A percentile compares a stretch with the other conserved stretches of the same genome.
Evolutionary conservation across 2,329 filamentous ascomycete genomes (phyloP).

Genomic region (Cytospora mali): DNA sequence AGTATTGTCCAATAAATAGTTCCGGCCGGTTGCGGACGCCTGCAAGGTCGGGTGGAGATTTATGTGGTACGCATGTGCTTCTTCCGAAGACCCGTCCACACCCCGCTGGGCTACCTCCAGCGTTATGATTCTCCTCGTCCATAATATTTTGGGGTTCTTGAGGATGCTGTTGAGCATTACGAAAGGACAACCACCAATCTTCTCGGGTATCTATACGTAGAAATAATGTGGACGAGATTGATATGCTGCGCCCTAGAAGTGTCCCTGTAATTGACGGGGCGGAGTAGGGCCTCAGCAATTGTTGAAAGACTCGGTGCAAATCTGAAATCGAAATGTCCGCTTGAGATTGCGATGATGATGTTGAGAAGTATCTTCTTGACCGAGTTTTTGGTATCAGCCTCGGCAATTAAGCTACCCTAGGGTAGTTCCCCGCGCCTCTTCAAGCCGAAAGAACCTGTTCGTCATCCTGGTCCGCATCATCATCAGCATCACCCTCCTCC

Average conservation of each 20-base stretch:
- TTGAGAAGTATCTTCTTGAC: neutral
- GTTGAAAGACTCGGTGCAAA: neutral
- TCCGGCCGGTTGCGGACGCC: neutral
- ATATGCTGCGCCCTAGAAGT: neutral
- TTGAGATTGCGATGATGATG: neutral
- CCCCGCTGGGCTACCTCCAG: neutral
- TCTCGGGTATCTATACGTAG: neutral
- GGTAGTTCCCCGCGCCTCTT: neutral
- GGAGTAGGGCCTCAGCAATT: neutral
- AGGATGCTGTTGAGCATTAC: neutral
- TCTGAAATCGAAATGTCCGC: neutral
- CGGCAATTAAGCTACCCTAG: neutral
- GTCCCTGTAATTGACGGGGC: neutral
- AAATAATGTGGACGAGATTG: neutral
- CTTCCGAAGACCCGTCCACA: neutral
- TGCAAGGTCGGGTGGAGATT: neutral
- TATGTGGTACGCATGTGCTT: neutral
- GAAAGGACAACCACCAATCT: neutral
- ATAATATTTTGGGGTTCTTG: neutral
- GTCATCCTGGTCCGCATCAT: conserved; percentile 27
- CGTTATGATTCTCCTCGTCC: neutral
- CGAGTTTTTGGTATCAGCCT: neutral
- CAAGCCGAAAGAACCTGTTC: conserved; percentile 4
- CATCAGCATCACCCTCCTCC: conserved; percentile 42
- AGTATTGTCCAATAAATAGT: too few relatives aligned